phyloP scores from a whole-genome alignment of 495 filamentous ascomycete species.

The Neurospora terricola region DNA sequence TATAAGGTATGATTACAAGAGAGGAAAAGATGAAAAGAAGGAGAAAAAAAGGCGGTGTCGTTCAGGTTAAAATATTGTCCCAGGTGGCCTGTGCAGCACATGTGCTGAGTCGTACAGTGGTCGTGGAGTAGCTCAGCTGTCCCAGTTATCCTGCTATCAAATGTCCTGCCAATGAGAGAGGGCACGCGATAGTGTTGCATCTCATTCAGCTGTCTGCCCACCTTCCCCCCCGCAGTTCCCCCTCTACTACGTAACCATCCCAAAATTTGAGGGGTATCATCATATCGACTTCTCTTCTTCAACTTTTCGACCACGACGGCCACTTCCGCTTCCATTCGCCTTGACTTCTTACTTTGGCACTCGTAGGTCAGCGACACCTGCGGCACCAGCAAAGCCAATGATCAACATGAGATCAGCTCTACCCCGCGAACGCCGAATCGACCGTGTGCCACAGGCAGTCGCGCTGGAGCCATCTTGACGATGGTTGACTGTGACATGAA shows the following conservation, averaged over 20 bases:
- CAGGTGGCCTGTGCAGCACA: neutral
- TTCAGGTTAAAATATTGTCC: neutral
- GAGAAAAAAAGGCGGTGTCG: too few species aligned
- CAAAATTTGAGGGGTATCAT: too few species aligned
- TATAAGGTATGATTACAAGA: neutral
- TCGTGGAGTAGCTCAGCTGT: too few species aligned
- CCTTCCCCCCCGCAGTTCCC: too few species aligned
- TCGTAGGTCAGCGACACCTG: too few species aligned
- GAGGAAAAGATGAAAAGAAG: neutral
- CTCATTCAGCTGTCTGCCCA: too few species aligned
- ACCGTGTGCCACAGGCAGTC: neutral
- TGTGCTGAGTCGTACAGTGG: neutral
- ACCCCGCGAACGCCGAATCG: neutral
- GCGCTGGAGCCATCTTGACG: neutral
- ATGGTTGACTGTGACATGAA: neutral
- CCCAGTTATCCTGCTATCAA: neutral
- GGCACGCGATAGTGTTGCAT: neutral
- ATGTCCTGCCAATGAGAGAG: too few species aligned
- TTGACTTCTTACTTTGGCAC: too few species aligned
- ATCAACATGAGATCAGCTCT: neutral
- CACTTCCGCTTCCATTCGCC: too few species aligned
- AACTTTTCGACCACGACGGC: neutral
- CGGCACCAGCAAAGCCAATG: too few species aligned
- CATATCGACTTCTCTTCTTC: neutral
- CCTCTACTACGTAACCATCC: too few species aligned